phyloP scores from a whole-genome alignment of 768 basidiomycete species.

The Leccinellum albellum region DNA sequence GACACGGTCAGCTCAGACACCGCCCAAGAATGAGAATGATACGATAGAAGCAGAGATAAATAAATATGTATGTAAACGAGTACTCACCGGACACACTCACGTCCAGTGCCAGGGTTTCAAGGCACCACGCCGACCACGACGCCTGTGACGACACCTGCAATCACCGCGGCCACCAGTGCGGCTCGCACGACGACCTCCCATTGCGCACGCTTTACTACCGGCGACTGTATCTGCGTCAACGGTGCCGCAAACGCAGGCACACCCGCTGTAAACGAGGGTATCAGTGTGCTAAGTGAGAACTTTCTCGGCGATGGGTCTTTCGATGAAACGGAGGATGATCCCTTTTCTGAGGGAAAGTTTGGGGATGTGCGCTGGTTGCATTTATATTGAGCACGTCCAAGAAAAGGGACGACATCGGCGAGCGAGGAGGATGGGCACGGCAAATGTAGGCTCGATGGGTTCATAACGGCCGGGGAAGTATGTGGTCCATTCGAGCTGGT shows the following conservation, averaged over 20 bases:
- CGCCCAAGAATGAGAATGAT: neutral
- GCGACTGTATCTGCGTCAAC: constrained; percentile 64
- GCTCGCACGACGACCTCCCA: constrained; percentile 81
- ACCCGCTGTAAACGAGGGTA: constrained; percentile 31
- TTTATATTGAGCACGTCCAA: constrained; percentile 30
- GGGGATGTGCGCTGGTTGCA: constrained; percentile 19
- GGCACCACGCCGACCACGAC: constrained; percentile 21
- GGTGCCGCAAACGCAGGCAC: constrained; percentile 73
- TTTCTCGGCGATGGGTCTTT: neutral
- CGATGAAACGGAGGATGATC: neutral
- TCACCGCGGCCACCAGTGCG: constrained; percentile 42
- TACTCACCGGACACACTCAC: neutral
- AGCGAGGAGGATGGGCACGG: neutral
- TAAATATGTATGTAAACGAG: neutral
- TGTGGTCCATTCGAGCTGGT: neutral
- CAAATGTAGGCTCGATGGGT: neutral
- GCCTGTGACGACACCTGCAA: constrained; percentile 32
- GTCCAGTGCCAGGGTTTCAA: neutral
- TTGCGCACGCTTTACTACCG: constrained; percentile 71
- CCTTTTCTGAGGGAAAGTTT: neutral
- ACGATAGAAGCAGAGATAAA: neutral
- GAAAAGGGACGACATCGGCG: constrained; percentile 2
- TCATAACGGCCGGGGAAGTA: neutral
- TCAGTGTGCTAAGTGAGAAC: constrained; percentile 11
- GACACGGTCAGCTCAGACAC: neutral